These are phyloP conservation scores for Fraxinus dipetala DNA, from an alignment of 305 asterid species.

Conservation along the genomic window DNA sequence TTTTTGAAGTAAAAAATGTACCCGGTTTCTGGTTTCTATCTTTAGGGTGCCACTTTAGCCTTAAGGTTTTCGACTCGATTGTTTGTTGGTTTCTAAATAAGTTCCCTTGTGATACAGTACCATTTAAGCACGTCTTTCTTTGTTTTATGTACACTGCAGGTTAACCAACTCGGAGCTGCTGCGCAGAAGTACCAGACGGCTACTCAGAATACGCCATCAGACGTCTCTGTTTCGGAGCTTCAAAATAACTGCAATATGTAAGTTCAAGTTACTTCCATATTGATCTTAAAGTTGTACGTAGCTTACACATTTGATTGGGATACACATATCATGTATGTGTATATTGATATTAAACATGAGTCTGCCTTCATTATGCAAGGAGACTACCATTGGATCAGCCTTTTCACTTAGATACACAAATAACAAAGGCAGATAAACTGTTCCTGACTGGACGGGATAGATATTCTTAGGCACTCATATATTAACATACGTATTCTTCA, in stretches of 20 bases:
- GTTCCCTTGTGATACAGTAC: background rate
- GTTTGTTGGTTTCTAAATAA: background rate
- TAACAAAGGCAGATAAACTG: background rate
- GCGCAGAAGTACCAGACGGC: conserved; percentile 77
- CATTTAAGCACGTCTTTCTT: background rate
- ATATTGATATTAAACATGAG: background rate
- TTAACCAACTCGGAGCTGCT: conserved; percentile 70
- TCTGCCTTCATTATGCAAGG: background rate
- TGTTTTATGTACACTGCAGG: conserved; percentile 29
- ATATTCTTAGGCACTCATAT: background rate
- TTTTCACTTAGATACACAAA: background rate
- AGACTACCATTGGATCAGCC: background rate
- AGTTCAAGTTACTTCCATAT: conserved; percentile 29
- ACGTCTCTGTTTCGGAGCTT: conserved; percentile 49
- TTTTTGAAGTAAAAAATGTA: background rate
- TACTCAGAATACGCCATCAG: conserved; percentile 52
- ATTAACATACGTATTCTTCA: background rate
- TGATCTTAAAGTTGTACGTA: background rate
- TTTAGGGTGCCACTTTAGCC: background rate
- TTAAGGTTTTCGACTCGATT: background rate
- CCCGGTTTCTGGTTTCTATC: background rate
- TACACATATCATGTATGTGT: background rate
- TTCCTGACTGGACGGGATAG: background rate
- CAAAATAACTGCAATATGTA: conserved; percentile 74
- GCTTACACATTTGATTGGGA: background rate